Conservation (phyloP, 495 filamentous ascomycete species). For the Penicillium bovifimosum region DNA sequence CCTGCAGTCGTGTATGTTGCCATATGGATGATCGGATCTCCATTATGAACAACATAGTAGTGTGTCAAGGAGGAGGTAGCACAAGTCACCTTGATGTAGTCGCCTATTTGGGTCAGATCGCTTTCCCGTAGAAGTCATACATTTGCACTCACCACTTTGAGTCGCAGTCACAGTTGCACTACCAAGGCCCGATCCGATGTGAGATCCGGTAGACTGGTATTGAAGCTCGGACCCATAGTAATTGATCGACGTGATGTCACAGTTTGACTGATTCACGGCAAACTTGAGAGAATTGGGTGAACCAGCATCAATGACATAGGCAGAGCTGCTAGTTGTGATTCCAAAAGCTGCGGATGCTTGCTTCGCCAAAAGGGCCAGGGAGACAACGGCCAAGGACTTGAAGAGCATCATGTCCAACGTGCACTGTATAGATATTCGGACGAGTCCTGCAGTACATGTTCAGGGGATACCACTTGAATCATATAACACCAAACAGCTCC, state of each 20-base stretch:
- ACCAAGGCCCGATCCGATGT: constrained; percentile 58
- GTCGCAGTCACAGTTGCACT: constrained; percentile 52
- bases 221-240: constrained; percentile 55
- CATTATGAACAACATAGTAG: constrained; percentile 56
- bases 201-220: constrained; percentile 45
- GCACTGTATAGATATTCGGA: neutral
- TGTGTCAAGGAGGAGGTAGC: constrained; percentile 55
- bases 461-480: neutral
- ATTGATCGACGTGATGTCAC: constrained; percentile 59
- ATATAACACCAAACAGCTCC: neutral
- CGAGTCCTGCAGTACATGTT: neutral
- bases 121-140: constrained; percentile 21
- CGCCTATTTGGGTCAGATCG: constrained; percentile 21
- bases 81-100: constrained; percentile 59
- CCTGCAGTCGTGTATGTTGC: constrained; percentile 55
- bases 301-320: constrained; percentile 50
- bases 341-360: constrained; percentile 29
- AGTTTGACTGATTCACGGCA: constrained; percentile 50
- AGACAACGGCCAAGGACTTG: constrained; percentile 16
- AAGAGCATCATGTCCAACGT: constrained; percentile 14
- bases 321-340: constrained; percentile 18
- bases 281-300: constrained; percentile 51
- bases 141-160: constrained; percentile 23
- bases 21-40: constrained; percentile 56
- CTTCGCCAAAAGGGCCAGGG: constrained; percentile 18